Evolutionary conservation across 2,329 filamentous ascomycete species (phyloP).

Genomic region (Curvularia verruculosa): DNA sequence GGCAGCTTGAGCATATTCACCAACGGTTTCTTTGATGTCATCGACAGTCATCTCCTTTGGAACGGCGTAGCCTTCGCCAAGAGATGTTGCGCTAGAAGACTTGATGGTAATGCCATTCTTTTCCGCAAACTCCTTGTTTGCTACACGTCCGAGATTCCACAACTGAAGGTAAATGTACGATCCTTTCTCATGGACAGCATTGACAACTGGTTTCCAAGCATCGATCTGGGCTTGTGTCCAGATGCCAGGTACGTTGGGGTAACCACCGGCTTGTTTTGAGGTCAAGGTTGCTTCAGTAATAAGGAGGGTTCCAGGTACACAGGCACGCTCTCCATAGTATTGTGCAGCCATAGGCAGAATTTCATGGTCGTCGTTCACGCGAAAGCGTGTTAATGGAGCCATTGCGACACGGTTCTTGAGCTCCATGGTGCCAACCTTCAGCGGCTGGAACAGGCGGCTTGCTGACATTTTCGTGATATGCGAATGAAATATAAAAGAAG

Average conservation of each 20-base stretch:
- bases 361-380: slow-evolving; percentile 56
- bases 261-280: slow-evolving; percentile 55
- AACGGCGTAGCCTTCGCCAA: slow-evolving; percentile 52
- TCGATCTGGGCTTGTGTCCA: slow-evolving; percentile 56
- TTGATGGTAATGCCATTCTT: slow-evolving; percentile 45
- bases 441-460: slow-evolving; percentile 44
- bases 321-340: slow-evolving; percentile 63
- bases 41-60: slow-evolving; percentile 49
- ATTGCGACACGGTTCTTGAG: slow-evolving; percentile 46
- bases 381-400: slow-evolving; percentile 50
- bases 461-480: slow-evolving; percentile 29
- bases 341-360: slow-evolving; percentile 52
- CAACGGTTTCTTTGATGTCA: slow-evolving; percentile 49
- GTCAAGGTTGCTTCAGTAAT: slow-evolving; percentile 65
- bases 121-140: slow-evolving; percentile 47
- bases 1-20: slow-evolving; percentile 52
- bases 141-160: slow-evolving; percentile 65
- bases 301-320: slow-evolving; percentile 61
- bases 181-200: slow-evolving; percentile 67
- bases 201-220: slow-evolving; percentile 66
- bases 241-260: slow-evolving; percentile 63
- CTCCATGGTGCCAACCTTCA: slow-evolving; percentile 43
- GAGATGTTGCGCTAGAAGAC: slow-evolving; percentile 41
- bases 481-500: background rate
- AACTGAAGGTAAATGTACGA: slow-evolving; percentile 67